phyloP scores from a whole-genome alignment of 768 basidiomycete genomes.

The Xerocomus potaroensis region DNA sequence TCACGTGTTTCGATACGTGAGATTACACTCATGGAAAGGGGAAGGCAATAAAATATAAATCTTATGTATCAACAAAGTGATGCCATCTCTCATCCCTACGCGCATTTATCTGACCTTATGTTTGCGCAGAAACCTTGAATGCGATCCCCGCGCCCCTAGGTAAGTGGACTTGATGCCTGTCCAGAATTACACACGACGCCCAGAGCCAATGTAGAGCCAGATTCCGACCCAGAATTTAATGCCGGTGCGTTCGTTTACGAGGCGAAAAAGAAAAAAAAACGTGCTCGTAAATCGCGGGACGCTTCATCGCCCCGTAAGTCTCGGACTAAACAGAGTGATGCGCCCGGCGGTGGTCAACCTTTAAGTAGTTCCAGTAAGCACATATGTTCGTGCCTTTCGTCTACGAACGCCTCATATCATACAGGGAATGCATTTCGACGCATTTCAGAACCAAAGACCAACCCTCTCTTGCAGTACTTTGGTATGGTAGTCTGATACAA shows the following conservation, averaged over 20 bases:
- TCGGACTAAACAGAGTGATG: constrained; percentile 11
- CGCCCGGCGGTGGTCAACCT: neutral
- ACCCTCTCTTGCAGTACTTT: constrained; percentile 49
- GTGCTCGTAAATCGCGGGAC: constrained; percentile 12
- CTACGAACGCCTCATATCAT: neutral
- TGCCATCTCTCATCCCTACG: neutral
- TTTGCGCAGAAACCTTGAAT: constrained; percentile 14
- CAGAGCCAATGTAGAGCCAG: constrained; percentile 19
- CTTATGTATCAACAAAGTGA: constrained; percentile 24
- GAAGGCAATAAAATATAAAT: constrained; percentile 9
- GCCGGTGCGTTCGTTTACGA: constrained; percentile 28
- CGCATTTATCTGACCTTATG: neutral
- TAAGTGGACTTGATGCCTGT: constrained; percentile 2
- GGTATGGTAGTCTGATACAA: constrained; percentile 28
- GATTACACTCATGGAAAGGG: constrained; percentile 9
- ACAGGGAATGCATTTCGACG: constrained; percentile 4
- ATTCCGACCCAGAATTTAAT: constrained; percentile 34
- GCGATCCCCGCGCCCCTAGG: constrained; percentile 37
- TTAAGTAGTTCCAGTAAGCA: constrained; percentile 13
- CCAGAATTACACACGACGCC: neutral
- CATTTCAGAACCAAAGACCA: constrained; percentile 17
- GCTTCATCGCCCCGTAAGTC: constrained; percentile 16
- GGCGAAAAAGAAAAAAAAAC: constrained; percentile 20
- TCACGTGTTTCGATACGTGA: too few species aligned
- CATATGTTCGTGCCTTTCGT: neutral